Percentiles rank a stretch among this genome's conserved stretches.
Evolutionary conservation across 192 early-diverging fungal species (phyloP).

Genomic region (Endogone sp.): DNA sequence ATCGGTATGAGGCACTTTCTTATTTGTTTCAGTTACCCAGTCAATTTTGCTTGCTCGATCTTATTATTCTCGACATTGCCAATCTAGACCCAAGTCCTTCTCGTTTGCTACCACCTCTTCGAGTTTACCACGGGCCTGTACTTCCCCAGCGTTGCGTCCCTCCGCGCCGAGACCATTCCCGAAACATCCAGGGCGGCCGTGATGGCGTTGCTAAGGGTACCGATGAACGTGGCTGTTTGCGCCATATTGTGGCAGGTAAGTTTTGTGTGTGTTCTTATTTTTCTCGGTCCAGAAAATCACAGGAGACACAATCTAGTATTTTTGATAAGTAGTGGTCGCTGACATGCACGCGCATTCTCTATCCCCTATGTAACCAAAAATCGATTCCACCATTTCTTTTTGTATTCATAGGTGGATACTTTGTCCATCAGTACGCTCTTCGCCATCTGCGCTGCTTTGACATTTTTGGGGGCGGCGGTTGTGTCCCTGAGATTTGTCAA

Average conservation of each 20-base stretch:
- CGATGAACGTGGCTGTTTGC: conserved; percentile 56
- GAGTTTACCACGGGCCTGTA: conserved; percentile 54
- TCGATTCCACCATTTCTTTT: no score
- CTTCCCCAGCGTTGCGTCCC: conserved; percentile 46
- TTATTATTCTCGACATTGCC: no score
- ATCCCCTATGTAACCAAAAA: conserved; percentile 1
- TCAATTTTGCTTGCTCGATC: no score
- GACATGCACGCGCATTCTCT: no score
- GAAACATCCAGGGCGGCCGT: conserved; percentile 53
- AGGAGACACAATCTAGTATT: no score
- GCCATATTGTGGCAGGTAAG: conserved; percentile 42
- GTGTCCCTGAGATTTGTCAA: conserved; percentile 17
- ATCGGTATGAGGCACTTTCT: conserved; percentile 1
- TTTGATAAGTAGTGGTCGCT: no score
- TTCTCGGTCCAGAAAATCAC: not conserved
- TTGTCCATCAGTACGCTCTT: conserved; percentile 39
- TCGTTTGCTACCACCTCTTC: conserved; percentile 46
- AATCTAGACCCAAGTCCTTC: conserved; percentile 10
- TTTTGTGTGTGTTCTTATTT: not conserved
- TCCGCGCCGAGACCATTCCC: conserved; percentile 49
- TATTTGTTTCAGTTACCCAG: no score
- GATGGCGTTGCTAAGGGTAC: conserved; percentile 57
- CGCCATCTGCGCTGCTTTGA: conserved; percentile 48
- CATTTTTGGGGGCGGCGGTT: conserved; percentile 29
- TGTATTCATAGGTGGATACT: conserved; percentile 19